Percentiles rank a stretch among this genome's conserved stretches.
These are phyloP conservation scores for Trichoderma koningiopsis DNA, from an alignment of 2,329 filamentous ascomycete species.

Conservation along the genomic window DNA sequence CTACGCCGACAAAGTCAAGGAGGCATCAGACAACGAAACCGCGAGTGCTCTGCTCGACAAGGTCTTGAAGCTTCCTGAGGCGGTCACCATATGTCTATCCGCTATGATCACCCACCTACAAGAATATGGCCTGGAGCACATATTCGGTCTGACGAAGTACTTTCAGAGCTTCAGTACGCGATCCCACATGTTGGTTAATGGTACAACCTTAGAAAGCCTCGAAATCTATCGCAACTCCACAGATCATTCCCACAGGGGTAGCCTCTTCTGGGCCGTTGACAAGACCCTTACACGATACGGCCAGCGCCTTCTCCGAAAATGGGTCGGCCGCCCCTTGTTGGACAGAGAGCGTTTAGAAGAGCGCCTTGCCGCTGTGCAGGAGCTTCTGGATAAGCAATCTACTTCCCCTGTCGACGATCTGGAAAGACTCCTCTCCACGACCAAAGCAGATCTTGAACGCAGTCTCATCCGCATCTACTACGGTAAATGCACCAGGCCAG, in stretches of 20 bases:
- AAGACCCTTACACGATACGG: conserved; percentile 90
- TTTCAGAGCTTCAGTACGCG: conserved; percentile 94
- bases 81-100: conserved; percentile 88
- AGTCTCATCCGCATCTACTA: conserved; percentile 96
- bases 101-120: conserved; percentile 93
- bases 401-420: conserved; percentile 72
- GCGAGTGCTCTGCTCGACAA: conserved; percentile 75
- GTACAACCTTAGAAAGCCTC: conserved; percentile 88
- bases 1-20: conserved; percentile 83
- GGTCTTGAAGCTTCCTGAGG: conserved; percentile 80
- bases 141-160: conserved; percentile 95
- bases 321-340: conserved; percentile 89
- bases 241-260: conserved; percentile 80
- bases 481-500: conserved; percentile 87
- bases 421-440: conserved; percentile 68
- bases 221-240: conserved; percentile 97
- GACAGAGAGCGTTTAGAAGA: conserved; percentile 74
- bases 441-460: conserved; percentile 84
- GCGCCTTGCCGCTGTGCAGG: conserved; percentile 81
- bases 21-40: conserved; percentile 55
- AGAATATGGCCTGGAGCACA: conserved; percentile 91
- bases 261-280: conserved; percentile 93
- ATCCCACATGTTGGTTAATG: conserved; percentile 94
- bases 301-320: conserved; percentile 84
- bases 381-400: conserved; percentile 71